Evolutionary conservation across 306 rosid species (phyloP).

Genomic region (Lathyrus oleraceus): DNA sequence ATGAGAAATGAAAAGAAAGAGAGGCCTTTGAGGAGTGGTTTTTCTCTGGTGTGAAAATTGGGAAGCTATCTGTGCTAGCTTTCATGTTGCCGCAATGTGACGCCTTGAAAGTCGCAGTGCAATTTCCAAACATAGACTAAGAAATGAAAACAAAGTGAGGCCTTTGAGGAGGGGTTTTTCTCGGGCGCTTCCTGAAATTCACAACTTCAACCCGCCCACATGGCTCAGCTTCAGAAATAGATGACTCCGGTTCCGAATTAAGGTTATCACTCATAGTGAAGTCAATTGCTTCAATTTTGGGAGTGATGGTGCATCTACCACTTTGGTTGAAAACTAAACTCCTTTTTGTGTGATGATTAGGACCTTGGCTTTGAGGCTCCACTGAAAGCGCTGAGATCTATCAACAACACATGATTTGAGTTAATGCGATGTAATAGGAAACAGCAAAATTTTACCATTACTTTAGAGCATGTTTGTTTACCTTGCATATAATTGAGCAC

Average conservation of each 20-base stretch:
- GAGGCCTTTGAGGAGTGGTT: slow-evolving; percentile 71
- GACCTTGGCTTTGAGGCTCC: slow-evolving; percentile 45
- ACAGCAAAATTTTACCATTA: slow-evolving; percentile 4
- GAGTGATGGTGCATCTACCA: slow-evolving; percentile 33
- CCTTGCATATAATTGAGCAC: slow-evolving; percentile 97
- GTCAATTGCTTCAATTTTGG: slow-evolving; percentile 46
- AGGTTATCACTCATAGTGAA: slow-evolving; percentile 45
- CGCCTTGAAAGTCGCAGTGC: not conserved
- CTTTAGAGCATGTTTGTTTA: slow-evolving; percentile 38
- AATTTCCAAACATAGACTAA: not conserved
- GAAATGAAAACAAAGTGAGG: slow-evolving; percentile 54
- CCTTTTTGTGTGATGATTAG: slow-evolving; percentile 18
- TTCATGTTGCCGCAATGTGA: not conserved
- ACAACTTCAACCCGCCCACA: slow-evolving; percentile 61
- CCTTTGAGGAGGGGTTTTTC: slow-evolving; percentile 77
- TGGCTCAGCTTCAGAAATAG: slow-evolving; percentile 79
- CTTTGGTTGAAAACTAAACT: slow-evolving; percentile 42
- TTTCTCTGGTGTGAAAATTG: slow-evolving; percentile 54
- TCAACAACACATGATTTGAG: slow-evolving; percentile 26
- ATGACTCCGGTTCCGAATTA: slow-evolving; percentile 65
- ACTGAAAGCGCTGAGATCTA: slow-evolving; percentile 48
- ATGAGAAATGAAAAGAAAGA: slow-evolving; percentile 44
- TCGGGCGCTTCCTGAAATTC: slow-evolving; percentile 76
- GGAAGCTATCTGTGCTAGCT: slow-evolving; percentile 4
- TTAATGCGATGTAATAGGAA: slow-evolving; percentile 12